Percentiles rank a stretch among this genome's conserved stretches.
Conservation (phyloP, 176 grass and related monocot genomes). For the Oryza officinalis region DNA sequence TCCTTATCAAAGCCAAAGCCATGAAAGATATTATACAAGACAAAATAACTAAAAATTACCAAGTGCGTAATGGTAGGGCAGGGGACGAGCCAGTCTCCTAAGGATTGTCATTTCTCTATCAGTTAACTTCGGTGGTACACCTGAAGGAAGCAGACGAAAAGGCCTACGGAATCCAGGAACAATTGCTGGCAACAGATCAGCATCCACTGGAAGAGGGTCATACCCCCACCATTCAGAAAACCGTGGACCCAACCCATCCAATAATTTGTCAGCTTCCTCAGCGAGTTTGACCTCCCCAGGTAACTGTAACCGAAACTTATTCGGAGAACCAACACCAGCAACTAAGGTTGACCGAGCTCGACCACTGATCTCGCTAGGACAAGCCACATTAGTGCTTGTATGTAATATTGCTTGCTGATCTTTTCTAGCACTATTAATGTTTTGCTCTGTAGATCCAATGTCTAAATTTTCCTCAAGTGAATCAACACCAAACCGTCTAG, state of each 20-base stretch:
- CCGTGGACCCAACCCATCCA: conserved; percentile 73
- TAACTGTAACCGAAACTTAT: conserved; percentile 69
- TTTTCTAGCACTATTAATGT: conserved; percentile 17
- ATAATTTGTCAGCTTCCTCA: conserved; percentile 71
- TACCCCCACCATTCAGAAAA: conserved; percentile 93
- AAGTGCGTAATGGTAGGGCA: conserved; percentile 86
- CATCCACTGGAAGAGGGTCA: conserved; percentile 76
- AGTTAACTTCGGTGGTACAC: conserved; percentile 76
- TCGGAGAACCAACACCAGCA: conserved; percentile 72
- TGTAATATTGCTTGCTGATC: conserved; percentile 32
- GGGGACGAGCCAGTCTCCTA: conserved; percentile 55
- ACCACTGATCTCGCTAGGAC: conserved; percentile 23
- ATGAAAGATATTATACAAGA: conserved; percentile 11
- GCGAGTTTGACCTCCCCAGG: conserved; percentile 79
- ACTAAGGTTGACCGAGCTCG: conserved; percentile 49
- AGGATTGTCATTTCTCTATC: conserved; percentile 90
- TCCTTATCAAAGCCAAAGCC: not conserved
- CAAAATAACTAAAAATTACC: conserved; percentile 49
- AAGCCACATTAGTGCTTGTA: conserved; percentile 5
- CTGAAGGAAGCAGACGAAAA: conserved; percentile 82
- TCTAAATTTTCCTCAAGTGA: not conserved
- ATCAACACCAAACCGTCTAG: conserved; percentile 21
- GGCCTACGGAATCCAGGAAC: conserved; percentile 77
- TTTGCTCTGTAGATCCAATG: not conserved
- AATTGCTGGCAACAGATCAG: conserved; percentile 76